Base-by-base conservation (phyloP, 1,284 basidiomycete genomes). In the Ganoderma boninense region DNA sequence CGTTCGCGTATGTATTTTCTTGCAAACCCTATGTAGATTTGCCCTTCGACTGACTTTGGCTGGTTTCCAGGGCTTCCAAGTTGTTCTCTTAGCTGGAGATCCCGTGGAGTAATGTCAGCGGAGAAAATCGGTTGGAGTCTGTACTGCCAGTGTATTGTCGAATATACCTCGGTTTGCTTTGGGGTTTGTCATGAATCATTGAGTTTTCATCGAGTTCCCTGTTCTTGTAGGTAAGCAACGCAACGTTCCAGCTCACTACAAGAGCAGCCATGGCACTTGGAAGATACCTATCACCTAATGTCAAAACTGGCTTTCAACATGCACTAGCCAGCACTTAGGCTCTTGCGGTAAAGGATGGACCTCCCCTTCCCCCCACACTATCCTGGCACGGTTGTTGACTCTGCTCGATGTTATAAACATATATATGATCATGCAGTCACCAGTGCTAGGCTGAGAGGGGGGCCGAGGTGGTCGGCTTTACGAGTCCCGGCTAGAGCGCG, bases 1-100 rank as follows among this genome's bases (percentile, higher is more conserved):
- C 75, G 0, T 90, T 89, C 69, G 87, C 86, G 88, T 90, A 60
- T 68, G 72, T 40, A 52, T 4, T 59, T 20, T 32, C 56, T 16
- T 38, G 20, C 23, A 26, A 1, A 26, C 5, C 23, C 5, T 52
- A 10, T 26, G 11, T 23, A 49, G 8, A n/a, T 40, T 0, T n/a
- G 6, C 10, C 20, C 18, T n/a, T 2, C 13, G 1, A 8, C 40
- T 60, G 2, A 60, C 35, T 0, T 4, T 13, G 35, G 11, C 18
- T 11, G 35, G 10, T 8, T 23, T n/a, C 20, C 20, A 60, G 57
- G 23, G 23, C 57, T 60, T 60, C 57, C 20, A 60, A 60, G 57
- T 10, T 60, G 32, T 60, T 60, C 35, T 60, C 57, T 40, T 60
- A 60, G 38, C 11, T 14, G 38, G 38, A 38, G 38, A 38, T 8